Percentiles rank a stretch among this genome's conserved stretches.
Evolutionary conservation across 23 red algal species (phyloP).

Genomic region (Cyanidium caldarium): DNA sequence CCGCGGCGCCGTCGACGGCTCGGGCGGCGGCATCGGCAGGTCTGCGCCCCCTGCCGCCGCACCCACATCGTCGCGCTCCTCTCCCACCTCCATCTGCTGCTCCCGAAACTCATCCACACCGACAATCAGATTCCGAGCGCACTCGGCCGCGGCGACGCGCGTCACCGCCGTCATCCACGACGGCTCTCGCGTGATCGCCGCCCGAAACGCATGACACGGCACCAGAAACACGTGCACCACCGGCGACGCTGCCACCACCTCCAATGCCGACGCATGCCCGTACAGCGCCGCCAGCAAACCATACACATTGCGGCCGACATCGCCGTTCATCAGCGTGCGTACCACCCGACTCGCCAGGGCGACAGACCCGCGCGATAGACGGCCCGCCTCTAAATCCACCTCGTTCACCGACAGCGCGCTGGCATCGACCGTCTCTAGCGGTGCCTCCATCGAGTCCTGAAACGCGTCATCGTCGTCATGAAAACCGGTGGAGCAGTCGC

Average conservation of each 20-base stretch:
- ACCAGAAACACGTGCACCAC: background rate
- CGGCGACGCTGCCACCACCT: background rate
- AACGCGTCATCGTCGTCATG: too few species aligned
- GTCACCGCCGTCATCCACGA: background rate
- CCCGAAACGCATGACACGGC: background rate
- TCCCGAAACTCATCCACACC: background rate
- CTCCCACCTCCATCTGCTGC: too few species aligned
- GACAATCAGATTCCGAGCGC: background rate
- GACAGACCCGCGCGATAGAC: too few species aligned
- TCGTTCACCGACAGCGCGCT: too few species aligned
- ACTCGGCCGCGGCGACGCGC: background rate
- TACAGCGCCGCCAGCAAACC: background rate
- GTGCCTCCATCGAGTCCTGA: too few species aligned
- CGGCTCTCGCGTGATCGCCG: background rate
- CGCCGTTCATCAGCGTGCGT: too few species aligned
- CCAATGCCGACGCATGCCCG: background rate
- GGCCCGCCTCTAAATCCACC: too few species aligned
- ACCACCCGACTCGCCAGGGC: too few species aligned
- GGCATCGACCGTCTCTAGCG: too few species aligned
- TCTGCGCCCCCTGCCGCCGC: background rate
- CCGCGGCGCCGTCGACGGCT: background rate
- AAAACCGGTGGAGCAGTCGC: too few species aligned
- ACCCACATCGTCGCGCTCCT: too few species aligned
- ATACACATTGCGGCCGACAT: background rate
- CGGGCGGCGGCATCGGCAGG: background rate